Percentiles rank a stretch among this genome's conserved stretches.
Evolutionary conservation across 2,329 filamentous ascomycete species (phyloP).

Genomic region (Pseudogymnoascus sp.): DNA sequence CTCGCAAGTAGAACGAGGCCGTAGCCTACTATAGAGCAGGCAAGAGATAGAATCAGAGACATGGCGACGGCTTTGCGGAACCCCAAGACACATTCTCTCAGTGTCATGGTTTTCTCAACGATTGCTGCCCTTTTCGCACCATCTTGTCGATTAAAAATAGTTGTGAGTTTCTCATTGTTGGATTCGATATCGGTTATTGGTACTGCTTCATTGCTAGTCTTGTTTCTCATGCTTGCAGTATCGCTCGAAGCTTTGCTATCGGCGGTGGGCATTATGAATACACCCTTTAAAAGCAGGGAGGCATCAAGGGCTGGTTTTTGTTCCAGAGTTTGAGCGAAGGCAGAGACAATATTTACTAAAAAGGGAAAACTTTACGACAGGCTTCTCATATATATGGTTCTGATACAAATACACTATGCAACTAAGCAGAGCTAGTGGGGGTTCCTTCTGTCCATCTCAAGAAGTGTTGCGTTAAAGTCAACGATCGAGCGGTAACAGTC

Average conservation of each 20-base stretch:
- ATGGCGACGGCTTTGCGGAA: slow-evolving; percentile 80
- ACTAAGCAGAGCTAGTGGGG: neutral
- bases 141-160: neutral
- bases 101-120: neutral
- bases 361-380: neutral
- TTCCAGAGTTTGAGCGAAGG: neutral
- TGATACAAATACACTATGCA: neutral
- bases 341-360: neutral
- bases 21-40: slow-evolving; percentile 82
- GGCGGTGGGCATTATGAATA: neutral
- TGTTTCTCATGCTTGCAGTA: neutral
- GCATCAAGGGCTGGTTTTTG: neutral
- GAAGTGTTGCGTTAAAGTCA: neutral
- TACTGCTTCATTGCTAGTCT: neutral
- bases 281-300: neutral
- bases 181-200: neutral
- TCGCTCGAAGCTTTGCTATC: slow-evolving; percentile 2
- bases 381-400: neutral
- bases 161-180: neutral
- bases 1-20: slow-evolving; percentile 75
- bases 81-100: slow-evolving; percentile 59
- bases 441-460: neutral
- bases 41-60: slow-evolving; percentile 75
- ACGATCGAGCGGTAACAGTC: neutral
- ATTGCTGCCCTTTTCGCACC: neutral